Percentiles rank a stretch among this genome's conserved stretches.
Conservation (phyloP, 768 basidiomycete species). For the Pleurotus cornucopiae region DNA sequence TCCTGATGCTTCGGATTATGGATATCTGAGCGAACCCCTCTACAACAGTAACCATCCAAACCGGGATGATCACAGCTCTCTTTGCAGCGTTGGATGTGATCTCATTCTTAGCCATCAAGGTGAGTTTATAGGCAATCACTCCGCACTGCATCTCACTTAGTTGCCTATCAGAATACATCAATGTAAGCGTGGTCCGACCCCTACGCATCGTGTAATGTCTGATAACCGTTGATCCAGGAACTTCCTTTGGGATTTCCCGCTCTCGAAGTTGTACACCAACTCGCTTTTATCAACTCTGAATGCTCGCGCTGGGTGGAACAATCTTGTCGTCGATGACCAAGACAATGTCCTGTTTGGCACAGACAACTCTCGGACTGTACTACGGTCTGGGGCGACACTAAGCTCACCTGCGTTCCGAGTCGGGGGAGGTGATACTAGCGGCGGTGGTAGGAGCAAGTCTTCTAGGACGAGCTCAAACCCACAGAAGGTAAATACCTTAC, state of each 20-base stretch:
- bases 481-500: background rate
- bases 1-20: background rate
- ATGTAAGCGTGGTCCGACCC: background rate
- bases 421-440: background rate
- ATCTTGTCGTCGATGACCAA: background rate
- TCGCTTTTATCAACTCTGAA: slow-evolving; percentile 10
- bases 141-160: background rate
- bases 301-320: slow-evolving; percentile 10
- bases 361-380: background rate
- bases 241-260: slow-evolving; percentile 9
- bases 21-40: background rate
- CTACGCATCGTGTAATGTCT: background rate
- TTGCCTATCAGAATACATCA: background rate
- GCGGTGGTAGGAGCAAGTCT: background rate
- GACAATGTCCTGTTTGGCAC: slow-evolving; percentile 2
- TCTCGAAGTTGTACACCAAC: slow-evolving; percentile 11
- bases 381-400: background rate
- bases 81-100: slow-evolving; percentile 7
- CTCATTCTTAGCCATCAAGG: background rate
- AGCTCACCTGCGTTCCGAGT: background rate
- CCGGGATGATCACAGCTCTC: slow-evolving; percentile 5
- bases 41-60: slow-evolving; percentile 9
- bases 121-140: background rate
- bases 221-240: background rate
- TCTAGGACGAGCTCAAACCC: background rate